Conservation (phyloP, 768 basidiomycete species). For the Fomitopsis serialis region DNA sequence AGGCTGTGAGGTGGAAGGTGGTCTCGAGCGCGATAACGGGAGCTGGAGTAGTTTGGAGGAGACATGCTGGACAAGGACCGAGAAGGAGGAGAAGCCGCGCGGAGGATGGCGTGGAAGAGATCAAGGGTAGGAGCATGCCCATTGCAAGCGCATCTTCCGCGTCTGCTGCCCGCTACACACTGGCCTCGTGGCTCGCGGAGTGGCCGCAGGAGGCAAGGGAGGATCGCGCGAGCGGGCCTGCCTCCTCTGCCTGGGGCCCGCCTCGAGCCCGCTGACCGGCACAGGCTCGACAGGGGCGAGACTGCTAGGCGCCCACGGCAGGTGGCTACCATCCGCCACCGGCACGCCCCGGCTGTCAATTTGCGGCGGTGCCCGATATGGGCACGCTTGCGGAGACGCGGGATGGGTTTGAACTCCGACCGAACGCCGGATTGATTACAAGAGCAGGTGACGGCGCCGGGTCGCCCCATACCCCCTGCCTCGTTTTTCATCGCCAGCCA, state of each 20-base stretch:
- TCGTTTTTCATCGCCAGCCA: slow-evolving; percentile 15
- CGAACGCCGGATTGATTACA: neutral
- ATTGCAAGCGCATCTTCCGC: neutral
- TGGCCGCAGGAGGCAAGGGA: neutral
- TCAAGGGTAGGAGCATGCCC: slow-evolving; percentile 1
- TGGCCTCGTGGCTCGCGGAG: slow-evolving; percentile 2
- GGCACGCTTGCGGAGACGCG: neutral
- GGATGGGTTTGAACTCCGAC: neutral
- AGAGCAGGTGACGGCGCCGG: slow-evolving; percentile 6
- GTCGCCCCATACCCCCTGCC: slow-evolving; percentile 13
- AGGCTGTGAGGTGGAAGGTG: neutral
- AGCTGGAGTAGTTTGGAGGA: neutral
- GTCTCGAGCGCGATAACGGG: neutral
- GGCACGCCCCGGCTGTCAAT: neutral
- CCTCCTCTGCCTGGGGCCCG: neutral
- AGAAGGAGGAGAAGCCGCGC: slow-evolving; percentile 1
- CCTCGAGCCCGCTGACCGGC: neutral
- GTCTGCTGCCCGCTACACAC: neutral
- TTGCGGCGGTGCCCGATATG: neutral
- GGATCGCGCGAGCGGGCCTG: neutral
- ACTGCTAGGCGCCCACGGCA: neutral
- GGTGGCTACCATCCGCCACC: neutral
- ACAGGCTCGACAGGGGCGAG: neutral
- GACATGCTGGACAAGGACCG: slow-evolving; percentile 2
- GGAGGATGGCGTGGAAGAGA: slow-evolving; percentile 5